Conservation (phyloP, 2,329 filamentous ascomycete species). For the Lachnellula arida region DNA sequence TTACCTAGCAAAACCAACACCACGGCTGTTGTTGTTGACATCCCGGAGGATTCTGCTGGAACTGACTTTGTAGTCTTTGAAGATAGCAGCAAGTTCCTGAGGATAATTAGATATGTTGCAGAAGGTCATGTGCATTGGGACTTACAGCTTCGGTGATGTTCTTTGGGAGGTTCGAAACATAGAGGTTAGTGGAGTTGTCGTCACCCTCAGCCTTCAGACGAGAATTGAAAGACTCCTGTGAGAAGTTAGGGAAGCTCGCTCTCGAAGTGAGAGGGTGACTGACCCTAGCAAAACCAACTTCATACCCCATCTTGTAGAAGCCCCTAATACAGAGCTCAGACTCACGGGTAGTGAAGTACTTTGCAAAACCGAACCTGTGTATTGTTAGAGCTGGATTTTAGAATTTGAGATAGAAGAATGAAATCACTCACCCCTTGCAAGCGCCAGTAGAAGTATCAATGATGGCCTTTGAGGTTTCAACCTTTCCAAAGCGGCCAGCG, state of each 20-base stretch:
- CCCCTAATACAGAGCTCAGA: constrained; percentile 95
- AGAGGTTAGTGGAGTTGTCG: constrained; percentile 85
- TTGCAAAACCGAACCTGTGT: constrained; percentile 89
- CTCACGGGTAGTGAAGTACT: constrained; percentile 81
- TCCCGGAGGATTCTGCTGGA: constrained; percentile 96
- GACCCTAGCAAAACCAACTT: constrained; percentile 94
- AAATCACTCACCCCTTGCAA: constrained; percentile 78
- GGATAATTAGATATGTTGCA: constrained; percentile 23
- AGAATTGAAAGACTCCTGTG: constrained; percentile 92
- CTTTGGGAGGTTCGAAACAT: constrained; percentile 95
- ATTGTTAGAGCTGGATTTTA: neutral
- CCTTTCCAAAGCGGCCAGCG: constrained; percentile 82
- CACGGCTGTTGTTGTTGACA: constrained; percentile 85
- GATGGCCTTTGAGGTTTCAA: constrained; percentile 97
- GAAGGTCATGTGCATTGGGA: constrained; percentile 14
- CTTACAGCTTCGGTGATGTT: constrained; percentile 83
- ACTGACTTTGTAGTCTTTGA: constrained; percentile 74
- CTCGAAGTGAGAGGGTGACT: constrained; percentile 28
- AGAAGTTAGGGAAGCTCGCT: constrained; percentile 20
- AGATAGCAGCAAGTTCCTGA: constrained; percentile 73
- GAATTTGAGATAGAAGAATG: neutral
- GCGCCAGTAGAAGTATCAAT: constrained; percentile 89
- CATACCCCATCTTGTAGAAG: constrained; percentile 91
- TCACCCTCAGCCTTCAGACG: constrained; percentile 96
- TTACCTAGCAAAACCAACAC: constrained; percentile 95